Base-by-base conservation (phyloP, 768 basidiomycete genomes). In the Boletus sensibilis region DNA sequence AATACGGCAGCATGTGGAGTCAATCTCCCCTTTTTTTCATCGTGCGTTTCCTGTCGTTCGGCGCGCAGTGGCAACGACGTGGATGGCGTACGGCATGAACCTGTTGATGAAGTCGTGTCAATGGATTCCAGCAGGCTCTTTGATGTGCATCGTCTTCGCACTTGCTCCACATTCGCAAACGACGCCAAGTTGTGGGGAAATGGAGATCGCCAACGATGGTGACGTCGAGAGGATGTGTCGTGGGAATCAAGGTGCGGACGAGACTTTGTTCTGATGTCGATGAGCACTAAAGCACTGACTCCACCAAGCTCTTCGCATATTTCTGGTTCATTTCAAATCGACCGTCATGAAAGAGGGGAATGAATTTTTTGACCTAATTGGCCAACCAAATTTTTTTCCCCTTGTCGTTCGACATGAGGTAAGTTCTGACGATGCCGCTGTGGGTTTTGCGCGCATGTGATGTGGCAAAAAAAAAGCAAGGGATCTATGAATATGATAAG, bases 1-100 rank as follows among this genome's bases (percentile, higher is more conserved):
- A 25, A 58, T 41, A 56, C 55, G 60, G 46, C 60, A 59, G 44
- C 60, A 47, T 52, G 55, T 49, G 40, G 12, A 55, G 7, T 21
- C 44, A n/a, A 18, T 33, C 46, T 23, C 23, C 25, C 35, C 14
- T 25, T 58, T 51, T 56, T 31, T 52, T 20, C 13, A 21, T 27
- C n/a, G 29, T 13, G 18, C 18, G 41, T 40, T 38, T 46, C 37
- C 42, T 53, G 25, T 16, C 46, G 44, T 49, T 27, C 11, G 11
- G 16, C 33, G 43, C 23, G 41, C 46, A 14, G 29, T 27, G 27
- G 41, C 25, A 43, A 35, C 39, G 35, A 49, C n/a, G 47, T 31
- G 57, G 55, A 45, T 39, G 35, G 18, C 18, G 13, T 8, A 23
- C 37, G 42, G 52, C 25, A 57, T 48, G 53, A 46, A n/a, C 38